Evolutionary conservation across 305 asterid genomes (phyloP).

Genomic region (Salvia sclarea): DNA sequence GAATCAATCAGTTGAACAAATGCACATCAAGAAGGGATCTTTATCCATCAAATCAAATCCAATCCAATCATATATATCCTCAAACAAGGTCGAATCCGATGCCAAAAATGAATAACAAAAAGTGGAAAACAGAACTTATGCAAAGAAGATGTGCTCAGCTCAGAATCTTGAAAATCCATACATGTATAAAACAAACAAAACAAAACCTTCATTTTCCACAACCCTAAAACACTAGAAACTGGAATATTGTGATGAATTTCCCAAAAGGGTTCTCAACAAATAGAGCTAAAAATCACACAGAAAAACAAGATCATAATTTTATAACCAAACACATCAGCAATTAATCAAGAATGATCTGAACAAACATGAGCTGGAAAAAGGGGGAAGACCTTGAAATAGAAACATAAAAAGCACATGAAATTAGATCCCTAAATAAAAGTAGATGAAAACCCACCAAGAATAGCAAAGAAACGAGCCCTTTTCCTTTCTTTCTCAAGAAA

Average conservation of each 20-base stretch:
- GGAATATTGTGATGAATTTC: neutral
- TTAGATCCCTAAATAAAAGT: constrained; percentile 21
- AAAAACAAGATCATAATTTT: constrained; percentile 16
- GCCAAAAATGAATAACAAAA: neutral
- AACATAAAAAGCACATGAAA: constrained; percentile 15
- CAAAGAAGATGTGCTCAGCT: constrained; percentile 1
- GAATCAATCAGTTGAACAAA: neutral
- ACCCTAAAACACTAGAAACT: neutral
- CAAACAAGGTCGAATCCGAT: constrained; percentile 14
- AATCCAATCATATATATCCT: neutral
- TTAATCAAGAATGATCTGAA: constrained; percentile 12
- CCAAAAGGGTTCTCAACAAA: neutral
- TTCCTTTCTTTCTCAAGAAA: neutral
- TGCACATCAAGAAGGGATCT: constrained; percentile 6
- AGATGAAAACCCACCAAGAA: constrained; percentile 30
- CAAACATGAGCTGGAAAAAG: constrained; percentile 8
- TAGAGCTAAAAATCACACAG: neutral
- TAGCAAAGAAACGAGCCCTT: neutral
- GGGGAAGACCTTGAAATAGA: neutral
- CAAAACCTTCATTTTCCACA: neutral
- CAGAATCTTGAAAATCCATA: constrained; percentile 18
- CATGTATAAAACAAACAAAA: neutral
- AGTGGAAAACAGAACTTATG: constrained; percentile 16
- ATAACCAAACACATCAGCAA: constrained; percentile 15
- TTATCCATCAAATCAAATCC: neutral